A percentile compares a stretch with the other conserved stretches of the same genome.
These are phyloP conservation scores for Aspergillus steynii DNA, from an alignment of 495 filamentous ascomycete genomes.

Conservation along the genomic window DNA sequence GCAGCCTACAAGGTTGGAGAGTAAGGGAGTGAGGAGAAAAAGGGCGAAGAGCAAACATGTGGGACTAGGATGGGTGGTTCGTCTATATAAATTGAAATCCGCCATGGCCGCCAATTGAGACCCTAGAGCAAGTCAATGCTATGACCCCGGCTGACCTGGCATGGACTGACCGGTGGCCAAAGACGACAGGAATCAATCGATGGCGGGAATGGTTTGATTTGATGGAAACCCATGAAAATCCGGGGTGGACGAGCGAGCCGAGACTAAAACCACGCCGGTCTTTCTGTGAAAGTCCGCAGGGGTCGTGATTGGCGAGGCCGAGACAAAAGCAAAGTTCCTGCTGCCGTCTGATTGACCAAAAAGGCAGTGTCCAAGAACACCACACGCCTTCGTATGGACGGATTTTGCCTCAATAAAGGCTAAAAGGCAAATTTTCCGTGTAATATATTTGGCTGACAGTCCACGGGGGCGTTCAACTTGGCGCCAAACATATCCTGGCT, in stretches of 20 bases:
- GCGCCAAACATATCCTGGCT: constrained; percentile 1
- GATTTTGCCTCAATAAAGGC: constrained; percentile 20
- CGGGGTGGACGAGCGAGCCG: constrained; percentile 17
- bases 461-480: not conserved
- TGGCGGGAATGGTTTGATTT: constrained; percentile 9
- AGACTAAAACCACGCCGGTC: constrained; percentile 9
- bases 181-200: constrained; percentile 6
- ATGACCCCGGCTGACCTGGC: constrained; percentile 5
- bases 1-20: not conserved
- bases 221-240: constrained; percentile 14
- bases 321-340: constrained; percentile 1
- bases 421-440: constrained; percentile 17
- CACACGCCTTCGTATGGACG: not conserved
- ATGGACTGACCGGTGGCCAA: constrained; percentile 12
- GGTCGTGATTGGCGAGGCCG: constrained; percentile 14
- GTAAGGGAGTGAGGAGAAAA: not conserved
- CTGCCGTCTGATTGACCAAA: constrained; percentile 8
- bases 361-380: not conserved
- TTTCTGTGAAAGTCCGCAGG: not conserved
- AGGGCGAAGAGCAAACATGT: not conserved
- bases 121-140: not conserved
- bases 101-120: not conserved
- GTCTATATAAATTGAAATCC: constrained; percentile 17
- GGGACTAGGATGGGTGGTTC: constrained; percentile 7
- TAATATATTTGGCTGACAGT: constrained; percentile 2